Percentiles rank a stretch among this genome's conserved stretches.
Conservation (phyloP, 2,329 filamentous ascomycete species). For the Dactylellina leptospora region DNA sequence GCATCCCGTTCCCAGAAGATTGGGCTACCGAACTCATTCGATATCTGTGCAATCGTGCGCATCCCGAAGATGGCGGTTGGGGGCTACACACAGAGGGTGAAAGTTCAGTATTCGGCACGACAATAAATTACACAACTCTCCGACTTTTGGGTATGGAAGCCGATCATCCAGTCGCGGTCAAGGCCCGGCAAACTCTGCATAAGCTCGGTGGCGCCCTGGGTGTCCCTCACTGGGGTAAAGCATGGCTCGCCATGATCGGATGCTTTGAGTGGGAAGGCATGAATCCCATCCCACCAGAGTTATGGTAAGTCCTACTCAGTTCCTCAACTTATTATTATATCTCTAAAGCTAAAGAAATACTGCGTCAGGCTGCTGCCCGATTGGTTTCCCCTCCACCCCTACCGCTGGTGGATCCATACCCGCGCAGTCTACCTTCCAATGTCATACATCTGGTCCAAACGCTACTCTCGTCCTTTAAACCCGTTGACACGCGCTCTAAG, state of each 20-base stretch:
- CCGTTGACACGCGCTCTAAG: slow-evolving; percentile 76
- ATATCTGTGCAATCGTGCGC: slow-evolving; percentile 85
- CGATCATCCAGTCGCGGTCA: slow-evolving; percentile 84
- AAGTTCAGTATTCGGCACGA: slow-evolving; percentile 88
- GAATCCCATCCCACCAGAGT: slow-evolving; percentile 89
- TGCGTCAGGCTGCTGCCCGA: slow-evolving; percentile 78
- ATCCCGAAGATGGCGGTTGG: slow-evolving; percentile 94
- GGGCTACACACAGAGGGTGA: slow-evolving; percentile 94
- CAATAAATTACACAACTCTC: slow-evolving; percentile 84
- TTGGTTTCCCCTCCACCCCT: slow-evolving; percentile 87
- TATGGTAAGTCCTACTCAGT: too few relatives aligned
- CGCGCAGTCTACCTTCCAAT: slow-evolving; percentile 95
- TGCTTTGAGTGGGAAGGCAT: slow-evolving; percentile 89
- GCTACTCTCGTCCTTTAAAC: slow-evolving; percentile 79
- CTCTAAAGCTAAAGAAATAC: too few relatives aligned
- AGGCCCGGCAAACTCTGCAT: slow-evolving; percentile 82
- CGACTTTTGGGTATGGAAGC: slow-evolving; percentile 83
- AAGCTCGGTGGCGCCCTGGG: slow-evolving; percentile 84
- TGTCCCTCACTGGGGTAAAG: slow-evolving; percentile 95
- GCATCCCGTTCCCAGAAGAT: slow-evolving; percentile 81
- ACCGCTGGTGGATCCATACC: slow-evolving; percentile 98
- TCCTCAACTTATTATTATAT: too few relatives aligned
- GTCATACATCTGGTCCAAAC: slow-evolving; percentile 86
- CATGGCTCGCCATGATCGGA: slow-evolving; percentile 87
- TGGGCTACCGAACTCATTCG: slow-evolving; percentile 89